Conservation (phyloP, 495 filamentous ascomycete genomes). For the Amphirosellinia nigrospora region DNA sequence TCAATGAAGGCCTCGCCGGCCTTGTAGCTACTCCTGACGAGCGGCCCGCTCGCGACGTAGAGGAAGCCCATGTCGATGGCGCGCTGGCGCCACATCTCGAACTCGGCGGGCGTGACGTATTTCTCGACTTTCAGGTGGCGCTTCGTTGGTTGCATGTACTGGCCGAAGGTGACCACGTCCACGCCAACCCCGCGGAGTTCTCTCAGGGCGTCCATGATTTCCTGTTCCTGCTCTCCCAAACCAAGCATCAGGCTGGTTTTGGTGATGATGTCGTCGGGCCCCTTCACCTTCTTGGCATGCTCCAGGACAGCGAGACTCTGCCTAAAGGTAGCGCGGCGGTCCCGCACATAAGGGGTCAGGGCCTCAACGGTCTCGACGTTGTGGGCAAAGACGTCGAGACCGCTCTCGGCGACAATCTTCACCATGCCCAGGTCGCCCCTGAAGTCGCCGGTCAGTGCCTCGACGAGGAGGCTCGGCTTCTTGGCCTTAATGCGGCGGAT, state of each 20-base stretch:
- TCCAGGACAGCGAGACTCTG: slow-evolving; percentile 82
- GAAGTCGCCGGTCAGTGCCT: slow-evolving; percentile 93
- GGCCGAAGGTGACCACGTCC: slow-evolving; percentile 96
- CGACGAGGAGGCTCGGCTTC: slow-evolving; percentile 83
- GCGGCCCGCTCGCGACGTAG: slow-evolving; percentile 90
- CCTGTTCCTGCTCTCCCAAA: slow-evolving; percentile 89
- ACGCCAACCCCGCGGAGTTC: slow-evolving; percentile 80
- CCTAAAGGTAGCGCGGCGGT: slow-evolving; percentile 87
- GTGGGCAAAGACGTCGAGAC: slow-evolving; percentile 95
- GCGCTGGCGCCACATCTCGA: slow-evolving; percentile 88
- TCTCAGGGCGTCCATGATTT: slow-evolving; percentile 79
- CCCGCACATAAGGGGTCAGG: slow-evolving; percentile 85
- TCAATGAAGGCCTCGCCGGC: slow-evolving; percentile 98
- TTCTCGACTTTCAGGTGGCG: slow-evolving; percentile 94
- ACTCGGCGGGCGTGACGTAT: slow-evolving; percentile 87
- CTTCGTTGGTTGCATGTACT: slow-evolving; percentile 99
- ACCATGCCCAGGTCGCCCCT: slow-evolving; percentile 84
- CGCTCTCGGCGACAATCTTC: slow-evolving; percentile 77
- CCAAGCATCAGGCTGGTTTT: slow-evolving; percentile 98
- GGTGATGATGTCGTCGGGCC: slow-evolving; percentile 75
- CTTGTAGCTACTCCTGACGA: slow-evolving; percentile 95
- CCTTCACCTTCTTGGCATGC: slow-evolving; percentile 76
- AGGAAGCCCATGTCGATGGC: slow-evolving; percentile 96
- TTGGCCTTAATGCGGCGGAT: slow-evolving; percentile 94
- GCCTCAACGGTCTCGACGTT: slow-evolving; percentile 96